A percentile compares a stretch with the other conserved stretches of the same genome.
Evolutionary conservation across 1,284 basidiomycete genomes (phyloP).

Genomic region (Pseudomicrostroma phylloplanum): DNA sequence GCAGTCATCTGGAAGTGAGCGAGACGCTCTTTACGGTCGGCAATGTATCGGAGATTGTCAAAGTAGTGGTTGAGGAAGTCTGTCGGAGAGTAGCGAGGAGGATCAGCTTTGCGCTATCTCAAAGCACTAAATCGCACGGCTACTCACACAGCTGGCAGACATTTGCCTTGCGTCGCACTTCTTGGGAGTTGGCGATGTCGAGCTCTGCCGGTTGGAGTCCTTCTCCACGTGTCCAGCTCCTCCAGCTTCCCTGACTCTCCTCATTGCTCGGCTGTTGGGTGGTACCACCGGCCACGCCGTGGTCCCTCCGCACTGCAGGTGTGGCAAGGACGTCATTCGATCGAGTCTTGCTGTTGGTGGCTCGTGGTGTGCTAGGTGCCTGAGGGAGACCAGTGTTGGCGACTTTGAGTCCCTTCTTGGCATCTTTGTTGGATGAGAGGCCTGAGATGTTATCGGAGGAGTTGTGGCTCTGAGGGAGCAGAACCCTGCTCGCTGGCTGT

Average conservation of each 20-base stretch:
- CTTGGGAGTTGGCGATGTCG: constrained; percentile 38
- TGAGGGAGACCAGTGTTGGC: background rate
- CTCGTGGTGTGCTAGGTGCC: background rate
- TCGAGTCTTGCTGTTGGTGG: background rate
- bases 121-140: background rate
- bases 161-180: constrained; percentile 47
- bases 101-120: background rate
- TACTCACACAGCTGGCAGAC: constrained; percentile 44
- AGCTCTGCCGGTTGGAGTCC: constrained; percentile 45
- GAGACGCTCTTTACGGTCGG: constrained; percentile 51
- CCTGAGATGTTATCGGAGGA: background rate
- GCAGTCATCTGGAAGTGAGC: constrained; percentile 57
- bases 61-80: constrained; percentile 51
- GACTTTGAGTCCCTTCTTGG: background rate
- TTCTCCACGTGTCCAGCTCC: constrained; percentile 37
- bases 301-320: background rate
- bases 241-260: constrained; percentile 36
- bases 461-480: constrained; percentile 6
- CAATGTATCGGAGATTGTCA: constrained; percentile 45
- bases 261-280: constrained; percentile 17
- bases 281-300: constrained; percentile 16
- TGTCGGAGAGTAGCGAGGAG: background rate
- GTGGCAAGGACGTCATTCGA: constrained; percentile 7
- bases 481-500: constrained; percentile 1
- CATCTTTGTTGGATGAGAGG: background rate